These are phyloP conservation scores for Marchantia polymorpha DNA, from an alignment of 225 moss, liverwort and hornwort genomes.

Conservation along the genomic window DNA sequence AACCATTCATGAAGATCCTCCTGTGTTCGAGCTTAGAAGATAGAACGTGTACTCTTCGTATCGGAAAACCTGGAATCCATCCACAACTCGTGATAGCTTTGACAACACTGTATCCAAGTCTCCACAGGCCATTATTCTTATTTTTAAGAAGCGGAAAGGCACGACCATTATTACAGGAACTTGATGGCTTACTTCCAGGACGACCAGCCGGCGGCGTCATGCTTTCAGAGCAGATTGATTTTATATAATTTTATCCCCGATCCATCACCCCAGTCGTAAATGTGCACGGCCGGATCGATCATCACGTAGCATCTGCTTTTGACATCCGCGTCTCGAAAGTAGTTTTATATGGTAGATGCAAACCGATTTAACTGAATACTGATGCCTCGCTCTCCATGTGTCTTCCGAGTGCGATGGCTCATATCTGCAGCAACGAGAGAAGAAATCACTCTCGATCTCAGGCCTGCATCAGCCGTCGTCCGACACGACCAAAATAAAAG, in stretches of 20 bases:
- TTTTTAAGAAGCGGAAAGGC: background rate
- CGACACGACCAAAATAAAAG: background rate
- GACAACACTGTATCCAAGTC: background rate
- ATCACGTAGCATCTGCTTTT: too few relatives aligned
- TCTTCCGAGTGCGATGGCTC: too few relatives aligned
- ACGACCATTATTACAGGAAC: background rate
- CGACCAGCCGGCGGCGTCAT: background rate
- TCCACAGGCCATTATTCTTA: background rate
- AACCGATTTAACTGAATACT: background rate
- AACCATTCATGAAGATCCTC: background rate
- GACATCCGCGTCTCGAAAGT: too few relatives aligned
- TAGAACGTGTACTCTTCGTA: constrained; percentile 1
- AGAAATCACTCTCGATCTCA: background rate
- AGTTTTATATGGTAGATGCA: too few relatives aligned
- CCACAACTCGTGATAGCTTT: background rate
- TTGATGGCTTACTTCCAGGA: background rate
- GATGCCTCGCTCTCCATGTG: too few relatives aligned
- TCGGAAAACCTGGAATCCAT: background rate
- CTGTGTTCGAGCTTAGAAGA: background rate
- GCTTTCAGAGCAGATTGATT: background rate
- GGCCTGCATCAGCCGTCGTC: background rate
- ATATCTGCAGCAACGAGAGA: too few relatives aligned
- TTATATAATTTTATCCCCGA: background rate
- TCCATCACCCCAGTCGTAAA: background rate
- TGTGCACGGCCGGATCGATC: too few relatives aligned